phyloP scores from a whole-genome alignment of 73 alveolate species.

The Paramecium primaurelia region DNA sequence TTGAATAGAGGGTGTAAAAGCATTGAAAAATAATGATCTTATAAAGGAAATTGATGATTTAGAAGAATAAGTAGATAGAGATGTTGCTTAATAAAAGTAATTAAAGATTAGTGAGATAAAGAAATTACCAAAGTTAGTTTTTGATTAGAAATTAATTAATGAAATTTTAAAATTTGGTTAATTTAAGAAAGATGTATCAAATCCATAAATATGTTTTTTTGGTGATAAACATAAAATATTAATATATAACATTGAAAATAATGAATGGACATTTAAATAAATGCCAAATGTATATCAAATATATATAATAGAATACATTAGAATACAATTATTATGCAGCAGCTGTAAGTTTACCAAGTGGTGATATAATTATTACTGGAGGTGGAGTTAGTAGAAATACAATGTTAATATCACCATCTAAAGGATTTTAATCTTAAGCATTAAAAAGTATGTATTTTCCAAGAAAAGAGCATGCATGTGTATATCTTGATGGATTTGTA shows the following conservation, averaged over 20 bases:
- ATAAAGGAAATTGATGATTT: not conserved
- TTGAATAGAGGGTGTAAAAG: not conserved
- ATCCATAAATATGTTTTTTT: constrained; percentile 76
- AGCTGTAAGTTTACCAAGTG: constrained; percentile 83
- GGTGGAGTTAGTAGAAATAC: constrained; percentile 84
- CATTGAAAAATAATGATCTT: not conserved
- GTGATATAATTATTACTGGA: constrained; percentile 81
- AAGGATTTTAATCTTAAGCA: constrained; percentile 58
- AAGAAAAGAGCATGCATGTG: constrained; percentile 91
- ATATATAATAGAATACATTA: not conserved
- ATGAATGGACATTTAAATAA: constrained; percentile 64
- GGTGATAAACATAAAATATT: constrained; percentile 82
- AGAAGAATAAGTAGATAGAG: constrained; percentile 47
- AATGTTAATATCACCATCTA: constrained; percentile 63
- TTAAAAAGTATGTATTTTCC: constrained; percentile 71
- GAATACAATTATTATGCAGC: constrained; percentile 82
- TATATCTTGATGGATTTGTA: constrained; percentile 67
- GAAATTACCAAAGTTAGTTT: not conserved
- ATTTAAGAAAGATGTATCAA: not conserved
- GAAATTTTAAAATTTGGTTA: constrained; percentile 25
- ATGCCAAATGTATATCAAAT: not conserved
- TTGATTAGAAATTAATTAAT: not conserved
- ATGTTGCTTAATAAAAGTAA: not conserved
- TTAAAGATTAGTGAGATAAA: not conserved
- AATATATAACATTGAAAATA: constrained; percentile 64